These are phyloP conservation scores for Salvia hispanica DNA, from an alignment of 257 asterid species.

Conservation along the genomic window DNA sequence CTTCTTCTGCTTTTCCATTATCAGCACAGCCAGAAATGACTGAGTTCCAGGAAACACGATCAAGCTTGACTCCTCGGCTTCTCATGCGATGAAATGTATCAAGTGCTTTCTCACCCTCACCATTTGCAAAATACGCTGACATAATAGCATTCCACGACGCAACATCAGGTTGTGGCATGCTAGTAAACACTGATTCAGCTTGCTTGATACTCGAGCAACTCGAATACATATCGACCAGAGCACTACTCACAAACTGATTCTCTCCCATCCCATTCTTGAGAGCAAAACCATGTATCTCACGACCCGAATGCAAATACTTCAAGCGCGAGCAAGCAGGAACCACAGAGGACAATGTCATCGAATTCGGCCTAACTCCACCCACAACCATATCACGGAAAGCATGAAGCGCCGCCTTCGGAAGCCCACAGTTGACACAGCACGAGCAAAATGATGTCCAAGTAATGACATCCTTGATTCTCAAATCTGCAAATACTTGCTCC, in stretches of 20 bases:
- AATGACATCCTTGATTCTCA: constrained; percentile 59
- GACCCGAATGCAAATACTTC: constrained; percentile 55
- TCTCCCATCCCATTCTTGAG: constrained; percentile 56
- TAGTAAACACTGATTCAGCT: constrained; percentile 55
- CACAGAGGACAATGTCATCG: constrained; percentile 58
- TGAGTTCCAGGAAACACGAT: constrained; percentile 62
- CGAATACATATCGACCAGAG: constrained; percentile 71
- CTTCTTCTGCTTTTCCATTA: constrained; percentile 48
- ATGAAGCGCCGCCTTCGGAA: constrained; percentile 45
- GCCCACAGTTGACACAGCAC: constrained; percentile 59
- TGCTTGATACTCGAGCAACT: constrained; percentile 57
- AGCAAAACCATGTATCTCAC: constrained; percentile 58
- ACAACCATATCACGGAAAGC: constrained; percentile 56
- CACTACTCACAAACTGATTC: constrained; percentile 63
- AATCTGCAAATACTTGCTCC: constrained; percentile 44
- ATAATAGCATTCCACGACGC: constrained; percentile 66
- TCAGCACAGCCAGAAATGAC: constrained; percentile 62
- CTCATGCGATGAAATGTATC: constrained; percentile 50
- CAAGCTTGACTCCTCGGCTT: constrained; percentile 43
- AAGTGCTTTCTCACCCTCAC: constrained; percentile 57
- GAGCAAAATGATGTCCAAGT: constrained; percentile 79
- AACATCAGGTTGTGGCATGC: constrained; percentile 44
- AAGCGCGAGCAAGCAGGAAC: constrained; percentile 72
- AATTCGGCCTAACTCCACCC: constrained; percentile 52
- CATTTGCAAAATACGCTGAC: constrained; percentile 63